phyloP scores from a whole-genome alignment of 305 asterid species.

The Salvia sclarea region DNA sequence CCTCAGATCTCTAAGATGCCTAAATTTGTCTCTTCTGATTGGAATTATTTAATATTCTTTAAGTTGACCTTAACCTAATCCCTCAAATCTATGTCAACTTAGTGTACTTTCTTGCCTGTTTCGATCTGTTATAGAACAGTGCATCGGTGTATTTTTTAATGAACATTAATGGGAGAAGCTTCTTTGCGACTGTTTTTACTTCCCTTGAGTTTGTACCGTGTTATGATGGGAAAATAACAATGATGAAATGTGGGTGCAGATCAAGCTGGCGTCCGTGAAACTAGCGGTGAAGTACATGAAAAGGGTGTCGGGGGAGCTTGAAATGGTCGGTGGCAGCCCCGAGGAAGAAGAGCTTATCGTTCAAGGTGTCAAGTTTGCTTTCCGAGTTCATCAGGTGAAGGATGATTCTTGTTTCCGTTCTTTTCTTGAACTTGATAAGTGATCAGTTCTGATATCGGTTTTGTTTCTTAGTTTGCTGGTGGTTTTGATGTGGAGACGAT shows the following conservation, averaged over 20 bases:
- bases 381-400: conserved; percentile 67
- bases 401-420: not conserved
- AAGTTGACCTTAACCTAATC: conserved; percentile 46
- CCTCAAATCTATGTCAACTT: conserved; percentile 29
- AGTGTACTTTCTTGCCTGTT: conserved; percentile 24
- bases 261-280: conserved; percentile 94
- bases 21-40: conserved; percentile 35
- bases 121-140: conserved; percentile 26
- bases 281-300: conserved; percentile 96
- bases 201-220: not conserved
- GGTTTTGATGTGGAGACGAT: conserved; percentile 93
- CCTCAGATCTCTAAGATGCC: conserved; percentile 48
- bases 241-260: conserved; percentile 47
- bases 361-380: conserved; percentile 92
- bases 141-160: conserved; percentile 31
- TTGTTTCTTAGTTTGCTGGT: conserved; percentile 71
- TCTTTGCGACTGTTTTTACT: not conserved
- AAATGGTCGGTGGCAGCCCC: conserved; percentile 70
- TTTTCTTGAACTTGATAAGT: not conserved
- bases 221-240: conserved; percentile 26
- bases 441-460: not conserved
- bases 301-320: conserved; percentile 90
- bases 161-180: conserved; percentile 16
- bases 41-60: conserved; percentile 37
- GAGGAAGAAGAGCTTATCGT: conserved; percentile 95